Percentiles rank a stretch among this genome's conserved stretches.
Evolutionary conservation across 164 flowering plant species (phyloP).

Genomic region (Vitis riparia): DNA sequence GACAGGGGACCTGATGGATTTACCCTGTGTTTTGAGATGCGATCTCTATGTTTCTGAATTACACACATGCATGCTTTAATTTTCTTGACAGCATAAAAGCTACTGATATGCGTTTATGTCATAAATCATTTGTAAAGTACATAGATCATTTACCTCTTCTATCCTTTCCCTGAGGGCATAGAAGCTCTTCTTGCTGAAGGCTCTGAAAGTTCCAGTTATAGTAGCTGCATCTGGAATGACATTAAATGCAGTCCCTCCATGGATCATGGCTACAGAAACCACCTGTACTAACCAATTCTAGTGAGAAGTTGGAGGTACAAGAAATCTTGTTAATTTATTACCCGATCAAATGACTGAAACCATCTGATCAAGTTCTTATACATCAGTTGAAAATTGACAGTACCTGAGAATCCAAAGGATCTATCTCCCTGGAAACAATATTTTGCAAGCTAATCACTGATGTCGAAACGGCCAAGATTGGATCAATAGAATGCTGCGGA

Average conservation of each 20-base stretch:
- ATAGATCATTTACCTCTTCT: constrained; percentile 43
- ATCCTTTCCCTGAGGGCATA: constrained; percentile 45
- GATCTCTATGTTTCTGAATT: no score
- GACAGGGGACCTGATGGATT: no score
- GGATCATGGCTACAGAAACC: constrained; percentile 50
- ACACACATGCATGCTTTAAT: no score
- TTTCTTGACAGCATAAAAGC: no score
- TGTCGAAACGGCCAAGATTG: constrained; percentile 57
- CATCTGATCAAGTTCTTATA: no score
- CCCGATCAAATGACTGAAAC: no score
- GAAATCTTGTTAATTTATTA: no score
- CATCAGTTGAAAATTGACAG: no score
- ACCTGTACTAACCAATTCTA: constrained; percentile 38
- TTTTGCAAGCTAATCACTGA: constrained; percentile 58
- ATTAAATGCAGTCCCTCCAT: constrained; percentile 52
- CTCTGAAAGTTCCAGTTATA: constrained; percentile 65
- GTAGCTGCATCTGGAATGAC: constrained; percentile 56
- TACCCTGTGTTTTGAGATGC: no score
- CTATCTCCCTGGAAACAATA: constrained; percentile 64
- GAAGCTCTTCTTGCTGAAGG: constrained; percentile 48
- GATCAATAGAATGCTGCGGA: constrained; percentile 62
- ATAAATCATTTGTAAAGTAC: no score
- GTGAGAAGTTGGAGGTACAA: no score
- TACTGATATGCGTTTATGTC: no score
- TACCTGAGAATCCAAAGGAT: constrained; percentile 75